Evolutionary conservation across 768 basidiomycete genomes (phyloP).

Genomic region (Suillus tomentosus): DNA sequence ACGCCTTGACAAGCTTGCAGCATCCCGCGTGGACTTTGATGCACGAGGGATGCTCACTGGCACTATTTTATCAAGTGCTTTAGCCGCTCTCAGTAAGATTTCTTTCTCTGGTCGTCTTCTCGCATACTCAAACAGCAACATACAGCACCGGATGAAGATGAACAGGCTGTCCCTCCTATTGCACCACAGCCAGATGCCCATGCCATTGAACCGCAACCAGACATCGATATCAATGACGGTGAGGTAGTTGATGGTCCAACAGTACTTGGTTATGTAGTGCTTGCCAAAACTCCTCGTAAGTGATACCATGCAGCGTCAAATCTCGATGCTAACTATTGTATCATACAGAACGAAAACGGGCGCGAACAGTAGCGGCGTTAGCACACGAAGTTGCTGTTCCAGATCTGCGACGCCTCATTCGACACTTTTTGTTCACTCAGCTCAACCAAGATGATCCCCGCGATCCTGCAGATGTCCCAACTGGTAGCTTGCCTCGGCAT

Average conservation of each 20-base stretch:
- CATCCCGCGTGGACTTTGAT: no score
- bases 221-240: background rate
- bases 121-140: no score
- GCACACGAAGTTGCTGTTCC: background rate
- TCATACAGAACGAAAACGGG: background rate
- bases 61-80: background rate
- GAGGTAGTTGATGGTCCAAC: background rate
- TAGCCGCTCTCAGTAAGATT: background rate
- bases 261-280: background rate
- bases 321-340: background rate
- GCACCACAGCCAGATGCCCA: background rate
- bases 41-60: background rate
- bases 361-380: background rate
- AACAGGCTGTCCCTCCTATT: no score
- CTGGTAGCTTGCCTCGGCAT: background rate
- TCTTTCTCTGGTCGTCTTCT: no score
- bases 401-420: background rate
- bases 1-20: no score
- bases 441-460: background rate
- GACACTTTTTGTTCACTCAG: background rate
- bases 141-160: no score
- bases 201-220: background rate
- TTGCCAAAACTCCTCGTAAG: background rate
- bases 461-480: background rate
- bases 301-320: background rate